Percentiles rank a stretch among this genome's conserved stretches.
phyloP scores from a whole-genome alignment of 495 filamentous ascomycete genomes.

The Glonium stellatum region DNA sequence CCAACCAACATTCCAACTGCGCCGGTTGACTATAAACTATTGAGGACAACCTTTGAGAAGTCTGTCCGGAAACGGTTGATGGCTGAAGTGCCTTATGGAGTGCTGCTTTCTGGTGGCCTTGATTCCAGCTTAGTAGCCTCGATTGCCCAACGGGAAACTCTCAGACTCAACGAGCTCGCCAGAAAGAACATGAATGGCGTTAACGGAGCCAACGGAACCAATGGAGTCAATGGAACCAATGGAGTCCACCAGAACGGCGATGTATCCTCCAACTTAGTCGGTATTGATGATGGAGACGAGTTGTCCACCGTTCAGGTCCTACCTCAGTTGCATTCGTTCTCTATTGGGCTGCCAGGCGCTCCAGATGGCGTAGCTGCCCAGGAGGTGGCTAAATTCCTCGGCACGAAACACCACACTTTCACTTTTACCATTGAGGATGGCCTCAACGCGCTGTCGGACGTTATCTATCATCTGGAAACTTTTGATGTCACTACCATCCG shows the following conservation, averaged over 20 bases:
- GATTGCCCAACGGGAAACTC: slow-evolving; percentile 88
- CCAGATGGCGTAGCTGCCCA: slow-evolving; percentile 84
- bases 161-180: slow-evolving; percentile 56
- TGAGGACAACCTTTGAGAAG: slow-evolving; percentile 77
- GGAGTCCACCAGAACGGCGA: slow-evolving; percentile 38
- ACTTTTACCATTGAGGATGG: slow-evolving; percentile 97
- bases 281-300: slow-evolving; percentile 86
- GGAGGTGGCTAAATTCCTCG: slow-evolving; percentile 88
- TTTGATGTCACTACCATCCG: slow-evolving; percentile 98
- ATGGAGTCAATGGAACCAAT: slow-evolving; percentile 39
- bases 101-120: slow-evolving; percentile 87
- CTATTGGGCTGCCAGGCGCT: slow-evolving; percentile 84
- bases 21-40: slow-evolving; percentile 70
- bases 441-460: slow-evolving; percentile 88
- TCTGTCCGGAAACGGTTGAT: slow-evolving; percentile 94
- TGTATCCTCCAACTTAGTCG: slow-evolving; percentile 65
- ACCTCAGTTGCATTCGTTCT: slow-evolving; percentile 95
- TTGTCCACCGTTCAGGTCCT: slow-evolving; percentile 86
- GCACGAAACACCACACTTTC: slow-evolving; percentile 95
- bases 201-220: slow-evolving; percentile 42
- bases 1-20: slow-evolving; percentile 65
- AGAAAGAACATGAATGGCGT: slow-evolving; percentile 32
- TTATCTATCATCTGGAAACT: slow-evolving; percentile 95
- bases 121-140: slow-evolving; percentile 93
- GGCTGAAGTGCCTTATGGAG: slow-evolving; percentile 97